Evolutionary conservation across 257 asterid species (phyloP), one percentile per base, ranked within the genome.

Genomic region (Misopates orontium): DNA sequence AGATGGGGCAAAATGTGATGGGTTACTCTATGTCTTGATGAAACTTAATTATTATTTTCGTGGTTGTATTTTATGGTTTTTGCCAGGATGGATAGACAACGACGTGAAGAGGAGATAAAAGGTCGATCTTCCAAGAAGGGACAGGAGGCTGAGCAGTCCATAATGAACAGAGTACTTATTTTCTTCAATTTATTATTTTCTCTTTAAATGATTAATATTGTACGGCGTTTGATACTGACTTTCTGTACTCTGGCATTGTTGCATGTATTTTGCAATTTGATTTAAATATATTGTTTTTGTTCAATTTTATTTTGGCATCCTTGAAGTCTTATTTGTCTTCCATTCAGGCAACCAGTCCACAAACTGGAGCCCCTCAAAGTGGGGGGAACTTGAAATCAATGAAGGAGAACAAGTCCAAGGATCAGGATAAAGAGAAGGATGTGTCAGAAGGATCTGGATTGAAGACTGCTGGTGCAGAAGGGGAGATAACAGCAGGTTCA

Each of bases 81-180:
- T 67, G 9, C 50, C 77, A 87, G 96, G 73, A 87, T 87, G 96
- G 96, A 87, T 74, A 73, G 93, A 71, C 96, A 87, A 71, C 78
- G 93, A n/a, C 92, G 96, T 11, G 96, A 87, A 69, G 96, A 87
- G 47, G 96, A 87, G 75, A 67, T 75, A 64, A 87, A 87, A 72
- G 82, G 71, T 3, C 84, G 85, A 19, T 79, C 93, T 48, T 84
- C 95, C 45, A 87, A 85, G 64, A 87, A 78, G 70, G 80, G 75
- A 66, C 72, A 60, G 67, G 93, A 87, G 42, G 78, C 88, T 4
- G 96, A 87, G 70, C 93, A 87, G 76, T 74, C 96, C 60, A 62
- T 82, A 40, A 59, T 83, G 36, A 87, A 85, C 49, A 79, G 94
- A 84, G 96, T 87, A 75, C 50, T 41, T 31, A 50, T 39, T 15